Evolutionary conservation across 495 filamentous ascomycete species (phyloP).

Genomic region (Arthonia radiata): DNA sequence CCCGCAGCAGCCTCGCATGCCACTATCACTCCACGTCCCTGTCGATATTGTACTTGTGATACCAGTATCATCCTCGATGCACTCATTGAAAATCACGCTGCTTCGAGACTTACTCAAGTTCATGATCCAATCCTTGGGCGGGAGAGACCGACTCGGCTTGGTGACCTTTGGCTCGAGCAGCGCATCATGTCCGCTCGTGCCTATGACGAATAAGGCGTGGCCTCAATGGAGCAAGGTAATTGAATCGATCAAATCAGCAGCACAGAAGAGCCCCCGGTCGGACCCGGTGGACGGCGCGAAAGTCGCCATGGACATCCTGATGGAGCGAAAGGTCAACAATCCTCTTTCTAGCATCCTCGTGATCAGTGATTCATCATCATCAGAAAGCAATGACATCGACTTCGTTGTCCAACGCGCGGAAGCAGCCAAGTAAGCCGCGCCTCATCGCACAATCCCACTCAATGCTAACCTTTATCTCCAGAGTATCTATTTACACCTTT

Average conservation of each 20-base stretch:
- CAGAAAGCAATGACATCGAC: slow-evolving; percentile 85
- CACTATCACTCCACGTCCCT: slow-evolving; percentile 59
- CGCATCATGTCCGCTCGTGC: slow-evolving; percentile 84
- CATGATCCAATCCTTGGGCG: slow-evolving; percentile 75
- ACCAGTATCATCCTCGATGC: slow-evolving; percentile 95
- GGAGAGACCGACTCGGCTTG: slow-evolving; percentile 84
- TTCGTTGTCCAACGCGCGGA: slow-evolving; percentile 97
- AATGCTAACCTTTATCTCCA: slow-evolving; percentile 15
- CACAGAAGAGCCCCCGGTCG: slow-evolving; percentile 86
- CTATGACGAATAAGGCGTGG: slow-evolving; percentile 92
- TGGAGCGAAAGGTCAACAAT: slow-evolving; percentile 93
- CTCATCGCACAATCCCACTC: slow-evolving; percentile 7
- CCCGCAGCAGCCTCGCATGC: slow-evolving; percentile 25
- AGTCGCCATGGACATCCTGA: slow-evolving; percentile 94
- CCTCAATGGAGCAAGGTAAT: slow-evolving; percentile 73
- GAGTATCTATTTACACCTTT: slow-evolving; percentile 89
- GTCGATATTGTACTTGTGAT: slow-evolving; percentile 93
- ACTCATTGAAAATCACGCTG: slow-evolving; percentile 89
- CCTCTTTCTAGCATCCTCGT: slow-evolving; percentile 88
- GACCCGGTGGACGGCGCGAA: slow-evolving; percentile 97
- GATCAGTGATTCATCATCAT: slow-evolving; percentile 97
- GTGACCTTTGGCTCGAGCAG: slow-evolving; percentile 94
- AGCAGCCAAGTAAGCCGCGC: slow-evolving; percentile 61
- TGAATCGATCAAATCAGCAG: slow-evolving; percentile 71
- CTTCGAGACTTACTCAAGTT: slow-evolving; percentile 87